Evolutionary conservation across 2,329 filamentous ascomycete species (phyloP), one percentile per base, ranked within the genome.

Genomic region (Aaosphaeria pasadenensis): DNA sequence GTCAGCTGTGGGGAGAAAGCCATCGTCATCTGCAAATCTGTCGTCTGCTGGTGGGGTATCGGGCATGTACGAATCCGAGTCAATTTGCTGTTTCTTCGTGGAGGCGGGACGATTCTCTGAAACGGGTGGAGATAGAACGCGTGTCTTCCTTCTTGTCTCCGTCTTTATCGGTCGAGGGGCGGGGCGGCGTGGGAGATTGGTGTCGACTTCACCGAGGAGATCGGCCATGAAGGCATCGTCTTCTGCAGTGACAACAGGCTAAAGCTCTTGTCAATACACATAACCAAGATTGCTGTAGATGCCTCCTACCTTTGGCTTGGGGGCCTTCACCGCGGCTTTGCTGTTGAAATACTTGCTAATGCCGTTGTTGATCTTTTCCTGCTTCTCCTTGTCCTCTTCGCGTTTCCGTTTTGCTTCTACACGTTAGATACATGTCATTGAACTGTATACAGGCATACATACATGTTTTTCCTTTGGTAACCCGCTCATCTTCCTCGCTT

Each of bases 261-360:
- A 49, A 30, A 28, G 6, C 33, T 29, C 9, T 36, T 5, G 7
- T n/a, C 30, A 28, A 41, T 11, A 28, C 11, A 6, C 28, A 1
- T 7, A n/a, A 29, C 11, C 28, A 32, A 5, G 39, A 4, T 7
- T n/a, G 2, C n/a, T 31, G 6, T 49, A 49, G 30, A 24, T 24
- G 17, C 17, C 3, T 24, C 71, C 49, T 71, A 91, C 90, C 81
- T 96, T 97, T 13, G 87, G 79, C 67, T 96, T 97, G 11, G 86
- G 77, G 48, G 85, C 85, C 44, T 74, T 70, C 35, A 76, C 71
- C 33, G 77, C 76, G 32, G 83, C 81, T 46, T 89, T 90, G 59
- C 87, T 88, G 57, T 82, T 92, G 69, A 99, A 97, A 73, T 95
- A 99, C 62, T 95, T 92, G 71, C 87, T 91, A 66, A 99, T 97